Evolutionary conservation across 805 yeast species (phyloP), one percentile per base, ranked within the genome.

Genomic region (Yamadazyma phyllophila): DNA sequence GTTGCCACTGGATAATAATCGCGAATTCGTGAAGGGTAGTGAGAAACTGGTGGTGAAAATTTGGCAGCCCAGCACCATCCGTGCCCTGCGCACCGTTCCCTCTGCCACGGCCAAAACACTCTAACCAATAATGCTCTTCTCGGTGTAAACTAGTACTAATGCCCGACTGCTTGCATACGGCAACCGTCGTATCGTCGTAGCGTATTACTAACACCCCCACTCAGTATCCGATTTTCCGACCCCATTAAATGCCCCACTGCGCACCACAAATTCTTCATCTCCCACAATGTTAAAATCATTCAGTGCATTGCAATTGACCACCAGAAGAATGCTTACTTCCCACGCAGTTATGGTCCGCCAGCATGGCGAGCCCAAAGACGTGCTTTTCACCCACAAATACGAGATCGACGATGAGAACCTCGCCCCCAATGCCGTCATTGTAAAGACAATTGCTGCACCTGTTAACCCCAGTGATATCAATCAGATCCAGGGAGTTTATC

Each of bases 321-420:
- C 24, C 27, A 58, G 61, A 33, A 39, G 43, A 39, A 71, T 71
- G 76, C 62, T 72, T 43, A 71, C 82, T 14, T 77, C 89, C 0
- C 79, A 78, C 54, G 86, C 94, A 7, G 80, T 86, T 32, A 76
- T 85, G 16, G 88, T 83, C 60, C 66, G 82, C 6, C 64, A 72
- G 12, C 83, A 87, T 58, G 96, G 96, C 14, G 82, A 77, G 34
- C 88, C 88, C 1, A 52, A 63, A 16, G 81, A 80, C 30, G 81
- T 75, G 2, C 66, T 83, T 44, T 67, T 67, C 41, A 70, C 81
- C 13, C 84, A 80, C 54, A 60, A 72, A 2, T 79, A 77, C 56
- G 66, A 74, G 31, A 67, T 83, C 41, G 77, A 75, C 42, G 77
- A 74, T 39, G 60, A 59, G 7, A 69, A 74, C 39, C 68, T 80